Evolutionary conservation across 2,329 filamentous ascomycete genomes (phyloP).

Genomic region (Pseudogymnoascus sp.): DNA sequence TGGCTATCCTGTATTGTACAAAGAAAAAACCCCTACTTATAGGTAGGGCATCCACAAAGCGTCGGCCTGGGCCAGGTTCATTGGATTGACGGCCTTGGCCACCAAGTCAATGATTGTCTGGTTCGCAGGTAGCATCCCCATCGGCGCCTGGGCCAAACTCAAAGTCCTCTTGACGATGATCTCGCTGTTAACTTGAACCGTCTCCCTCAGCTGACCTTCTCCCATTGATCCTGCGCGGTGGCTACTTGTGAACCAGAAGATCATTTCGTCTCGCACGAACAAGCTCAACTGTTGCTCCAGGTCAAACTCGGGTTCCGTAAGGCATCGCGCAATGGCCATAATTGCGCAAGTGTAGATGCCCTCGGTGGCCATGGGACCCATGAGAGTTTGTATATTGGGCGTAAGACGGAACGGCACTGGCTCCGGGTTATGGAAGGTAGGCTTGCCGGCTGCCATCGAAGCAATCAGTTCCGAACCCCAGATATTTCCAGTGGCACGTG

Average conservation of each 20-base stretch:
- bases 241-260: conserved; percentile 83
- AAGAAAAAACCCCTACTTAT: conserved; percentile 33
- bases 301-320: conserved; percentile 82
- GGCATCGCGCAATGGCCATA: conserved; percentile 91
- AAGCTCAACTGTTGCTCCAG: conserved; percentile 91
- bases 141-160: conserved; percentile 64
- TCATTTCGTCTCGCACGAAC: conserved; percentile 96
- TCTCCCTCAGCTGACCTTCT: conserved; percentile 59
- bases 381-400: conserved; percentile 88
- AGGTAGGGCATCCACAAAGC: conserved; percentile 97
- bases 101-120: conserved; percentile 96
- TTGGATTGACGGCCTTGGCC: conserved; percentile 84
- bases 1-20: not conserved
- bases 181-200: conserved; percentile 79
- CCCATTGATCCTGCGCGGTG: conserved; percentile 55
- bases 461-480: conserved; percentile 96
- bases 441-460: conserved; percentile 73
- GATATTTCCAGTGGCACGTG: conserved; percentile 78
- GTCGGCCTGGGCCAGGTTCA: conserved; percentile 81
- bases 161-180: conserved; percentile 86
- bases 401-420: conserved; percentile 95
- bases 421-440: conserved; percentile 91
- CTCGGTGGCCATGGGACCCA: conserved; percentile 92
- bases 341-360: conserved; percentile 92
- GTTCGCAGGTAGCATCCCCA: conserved; percentile 80